These are phyloP conservation scores for Arthrobotrys conoides DNA, from an alignment of 2,329 filamentous ascomycete species.

Conservation along the genomic window DNA sequence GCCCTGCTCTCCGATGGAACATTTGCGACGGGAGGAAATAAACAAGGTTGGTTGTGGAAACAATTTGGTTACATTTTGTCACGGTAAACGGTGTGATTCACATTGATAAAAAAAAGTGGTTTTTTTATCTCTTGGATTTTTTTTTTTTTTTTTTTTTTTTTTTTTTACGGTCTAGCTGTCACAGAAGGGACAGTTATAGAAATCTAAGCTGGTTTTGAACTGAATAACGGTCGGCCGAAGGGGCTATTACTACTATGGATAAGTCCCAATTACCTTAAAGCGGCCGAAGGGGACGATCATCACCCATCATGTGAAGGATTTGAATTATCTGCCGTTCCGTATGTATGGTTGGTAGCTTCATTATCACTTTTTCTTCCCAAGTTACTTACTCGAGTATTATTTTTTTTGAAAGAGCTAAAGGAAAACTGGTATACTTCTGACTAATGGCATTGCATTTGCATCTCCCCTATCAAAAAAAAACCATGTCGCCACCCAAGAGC, in stretches of 20 bases:
- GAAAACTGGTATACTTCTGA: constrained; percentile 12
- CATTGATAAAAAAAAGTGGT: neutral
- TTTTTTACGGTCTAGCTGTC: no score
- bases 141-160: neutral
- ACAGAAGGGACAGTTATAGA: constrained; percentile 17
- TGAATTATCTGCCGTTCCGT: neutral
- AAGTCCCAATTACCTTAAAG: neutral
- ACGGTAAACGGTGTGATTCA: constrained; percentile 47
- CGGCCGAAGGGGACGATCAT: neutral
- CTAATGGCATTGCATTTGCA: constrained; percentile 27
- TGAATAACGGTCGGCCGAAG: constrained; percentile 18
- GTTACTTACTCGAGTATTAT: no score
- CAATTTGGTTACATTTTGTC: constrained; percentile 14
- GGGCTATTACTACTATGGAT: constrained; percentile 11
- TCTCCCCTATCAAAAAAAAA: constrained; percentile 21
- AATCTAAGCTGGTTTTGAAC: constrained; percentile 14
- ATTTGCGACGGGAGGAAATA: constrained; percentile 19
- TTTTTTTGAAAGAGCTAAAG: no score
- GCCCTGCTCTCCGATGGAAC: neutral
- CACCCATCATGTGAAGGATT: constrained; percentile 9
- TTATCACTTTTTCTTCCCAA: neutral
- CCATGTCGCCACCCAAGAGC: constrained; percentile 41
- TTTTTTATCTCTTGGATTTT: constrained; percentile 5
- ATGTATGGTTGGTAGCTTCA: neutral
- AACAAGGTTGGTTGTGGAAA: constrained; percentile 13